These are phyloP conservation scores for Vitis labrusca DNA, from an alignment of 164 flowering plant genomes.

Conservation along the genomic window DNA sequence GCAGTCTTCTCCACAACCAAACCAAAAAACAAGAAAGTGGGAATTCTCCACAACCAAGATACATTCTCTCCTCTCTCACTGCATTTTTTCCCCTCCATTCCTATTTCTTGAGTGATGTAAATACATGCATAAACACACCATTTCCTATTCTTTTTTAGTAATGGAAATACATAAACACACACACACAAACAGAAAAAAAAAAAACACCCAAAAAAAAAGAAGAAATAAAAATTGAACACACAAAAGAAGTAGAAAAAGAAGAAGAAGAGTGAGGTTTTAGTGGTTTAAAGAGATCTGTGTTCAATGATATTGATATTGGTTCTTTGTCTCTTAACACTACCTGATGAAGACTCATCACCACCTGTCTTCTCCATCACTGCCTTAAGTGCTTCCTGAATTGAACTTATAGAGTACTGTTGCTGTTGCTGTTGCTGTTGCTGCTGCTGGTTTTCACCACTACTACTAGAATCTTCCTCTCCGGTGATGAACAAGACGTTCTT, in stretches of 20 bases:
- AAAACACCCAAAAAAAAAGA: slow-evolving; percentile 2
- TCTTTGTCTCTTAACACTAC: slow-evolving; percentile 72
- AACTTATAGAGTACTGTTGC: slow-evolving; percentile 41
- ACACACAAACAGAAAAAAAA: slow-evolving; percentile 3
- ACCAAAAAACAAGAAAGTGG: slow-evolving; percentile 12
- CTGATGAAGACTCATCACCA: slow-evolving; percentile 62
- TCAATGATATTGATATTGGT: slow-evolving; percentile 54
- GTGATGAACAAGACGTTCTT: slow-evolving; percentile 76
- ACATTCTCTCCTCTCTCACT: background rate
- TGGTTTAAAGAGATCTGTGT: slow-evolving; percentile 45
- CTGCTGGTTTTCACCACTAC: slow-evolving; percentile 11
- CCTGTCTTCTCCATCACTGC: slow-evolving; percentile 70
- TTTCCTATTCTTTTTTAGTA: slow-evolving; percentile 1
- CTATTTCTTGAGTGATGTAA: background rate
- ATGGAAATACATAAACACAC: slow-evolving; percentile 13
- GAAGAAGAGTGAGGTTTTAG: background rate
- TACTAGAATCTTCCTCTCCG: slow-evolving; percentile 49
- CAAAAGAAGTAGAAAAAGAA: background rate
- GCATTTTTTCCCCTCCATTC: background rate
- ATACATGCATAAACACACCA: slow-evolving; percentile 10
- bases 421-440: slow-evolving; percentile 17
- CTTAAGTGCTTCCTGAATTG: slow-evolving; percentile 75
- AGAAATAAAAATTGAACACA: slow-evolving; percentile 1
- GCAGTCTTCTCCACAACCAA: background rate
- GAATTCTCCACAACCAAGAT: background rate